Evolutionary conservation across 1,284 basidiomycete species (phyloP).

Genomic region (Ustilago bromivora): DNA sequence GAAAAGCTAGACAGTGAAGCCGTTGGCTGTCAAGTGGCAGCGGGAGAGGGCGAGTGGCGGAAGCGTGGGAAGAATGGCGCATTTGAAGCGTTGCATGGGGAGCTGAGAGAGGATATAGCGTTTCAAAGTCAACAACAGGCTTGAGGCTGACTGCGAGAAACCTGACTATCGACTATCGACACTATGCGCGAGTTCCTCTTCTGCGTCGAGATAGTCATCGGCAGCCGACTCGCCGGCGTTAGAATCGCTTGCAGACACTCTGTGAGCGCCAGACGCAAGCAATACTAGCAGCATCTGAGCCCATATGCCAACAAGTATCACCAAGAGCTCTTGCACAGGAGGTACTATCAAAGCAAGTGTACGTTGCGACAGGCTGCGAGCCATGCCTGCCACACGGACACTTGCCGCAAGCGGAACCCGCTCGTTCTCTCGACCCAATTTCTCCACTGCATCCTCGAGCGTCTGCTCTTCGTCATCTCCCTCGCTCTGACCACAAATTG

Average conservation of each 20-base stretch:
- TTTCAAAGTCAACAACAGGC: not conserved
- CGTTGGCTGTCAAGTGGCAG: not conserved
- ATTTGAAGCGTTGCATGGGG: not conserved
- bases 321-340: slow-evolving; percentile 17
- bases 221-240: not conserved
- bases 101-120: not conserved
- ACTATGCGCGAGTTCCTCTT: slow-evolving; percentile 8
- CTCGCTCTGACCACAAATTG: not conserved
- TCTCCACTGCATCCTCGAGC: slow-evolving; percentile 20
- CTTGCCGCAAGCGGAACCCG: not conserved
- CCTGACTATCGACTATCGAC: slow-evolving; percentile 9
- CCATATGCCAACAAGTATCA: slow-evolving; percentile 29
- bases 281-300: slow-evolving; percentile 29
- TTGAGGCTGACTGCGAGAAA: not conserved
- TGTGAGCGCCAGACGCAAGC: slow-evolving; percentile 8
- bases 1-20: slow-evolving; percentile 2
- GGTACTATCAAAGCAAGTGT: slow-evolving; percentile 21
- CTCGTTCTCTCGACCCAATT: not conserved
- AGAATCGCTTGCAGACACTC: not conserved
- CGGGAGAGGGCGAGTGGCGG: not conserved
- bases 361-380: slow-evolving; percentile 30
- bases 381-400: slow-evolving; percentile 13
- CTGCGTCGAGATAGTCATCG: slow-evolving; percentile 14
- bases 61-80: not conserved
- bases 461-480: slow-evolving; percentile 11